Conservation (phyloP, 768 basidiomycete species). For the Amanita polypyramis region DNA sequence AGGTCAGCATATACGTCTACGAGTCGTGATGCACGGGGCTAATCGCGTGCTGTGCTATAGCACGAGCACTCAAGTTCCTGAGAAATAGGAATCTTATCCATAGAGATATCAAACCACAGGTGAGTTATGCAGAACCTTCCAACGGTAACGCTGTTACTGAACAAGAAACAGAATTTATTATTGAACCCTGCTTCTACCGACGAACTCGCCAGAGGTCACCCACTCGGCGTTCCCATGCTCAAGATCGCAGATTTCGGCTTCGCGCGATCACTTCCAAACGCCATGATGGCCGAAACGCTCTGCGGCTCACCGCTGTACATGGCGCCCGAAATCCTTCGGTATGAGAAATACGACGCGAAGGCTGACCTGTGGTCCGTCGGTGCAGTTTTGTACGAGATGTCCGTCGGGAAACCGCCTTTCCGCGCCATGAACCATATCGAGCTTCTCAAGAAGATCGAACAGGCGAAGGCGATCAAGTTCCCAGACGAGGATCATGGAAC, state of each 20-base stretch:
- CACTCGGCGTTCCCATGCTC: conserved; percentile 85
- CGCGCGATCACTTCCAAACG: conserved; percentile 81
- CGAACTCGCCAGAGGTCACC: conserved; percentile 82
- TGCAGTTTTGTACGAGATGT: conserved; percentile 93
- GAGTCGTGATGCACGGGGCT: not conserved
- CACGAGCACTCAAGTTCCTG: conserved; percentile 88
- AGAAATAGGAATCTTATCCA: conserved; percentile 86
- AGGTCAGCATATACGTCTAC: conserved; percentile 26
- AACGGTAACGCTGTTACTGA: conserved; percentile 7
- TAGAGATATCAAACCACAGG: conserved; percentile 96
- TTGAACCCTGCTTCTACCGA: conserved; percentile 72
- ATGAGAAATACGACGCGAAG: conserved; percentile 96
- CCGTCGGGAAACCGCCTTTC: conserved; percentile 88
- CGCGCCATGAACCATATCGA: conserved; percentile 96
- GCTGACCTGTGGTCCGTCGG: conserved; percentile 99
- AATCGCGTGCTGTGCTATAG: conserved; percentile 27
- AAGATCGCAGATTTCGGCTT: conserved; percentile 99
- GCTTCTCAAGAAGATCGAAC: conserved; percentile 85
- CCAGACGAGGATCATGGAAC: conserved; percentile 75
- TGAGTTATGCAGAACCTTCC: conserved; percentile 12
- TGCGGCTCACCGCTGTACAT: conserved; percentile 99
- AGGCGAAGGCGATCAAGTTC: conserved; percentile 85
- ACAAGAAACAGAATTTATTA: conserved; percentile 61
- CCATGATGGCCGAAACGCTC: conserved; percentile 94
- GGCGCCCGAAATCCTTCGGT: conserved; percentile 96